phyloP scores from a whole-genome alignment of 768 basidiomycete species.

The Serendipita sp. region DNA sequence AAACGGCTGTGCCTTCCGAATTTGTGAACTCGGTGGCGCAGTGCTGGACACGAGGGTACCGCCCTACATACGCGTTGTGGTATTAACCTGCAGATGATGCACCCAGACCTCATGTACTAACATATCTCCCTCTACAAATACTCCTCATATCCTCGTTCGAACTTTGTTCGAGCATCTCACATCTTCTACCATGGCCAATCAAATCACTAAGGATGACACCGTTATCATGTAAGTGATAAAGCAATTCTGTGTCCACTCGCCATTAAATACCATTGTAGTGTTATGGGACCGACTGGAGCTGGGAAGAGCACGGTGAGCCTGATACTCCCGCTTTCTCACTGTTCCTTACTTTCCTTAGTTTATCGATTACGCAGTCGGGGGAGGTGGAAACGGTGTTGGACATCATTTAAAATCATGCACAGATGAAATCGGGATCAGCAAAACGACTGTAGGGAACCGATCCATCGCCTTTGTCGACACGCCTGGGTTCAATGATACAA shows the following conservation, averaged over 20 bases:
- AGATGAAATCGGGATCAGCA: background rate
- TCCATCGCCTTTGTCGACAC: constrained; percentile 16
- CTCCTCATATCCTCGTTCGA: background rate
- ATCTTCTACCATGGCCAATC: background rate
- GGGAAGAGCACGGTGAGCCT: too few species aligned
- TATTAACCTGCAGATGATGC: background rate
- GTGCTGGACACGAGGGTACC: background rate
- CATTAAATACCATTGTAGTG: background rate
- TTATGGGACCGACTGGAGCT: too few species aligned
- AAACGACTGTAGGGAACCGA: background rate
- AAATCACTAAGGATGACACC: background rate
- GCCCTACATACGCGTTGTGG: background rate
- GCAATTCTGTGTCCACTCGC: too few species aligned
- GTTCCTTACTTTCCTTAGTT: too few species aligned
- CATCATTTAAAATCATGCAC: background rate
- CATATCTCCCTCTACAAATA: background rate
- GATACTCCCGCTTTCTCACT: too few species aligned
- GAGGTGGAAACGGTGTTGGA: background rate
- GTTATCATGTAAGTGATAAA: background rate
- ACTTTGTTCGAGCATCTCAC: background rate
- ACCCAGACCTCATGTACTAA: background rate
- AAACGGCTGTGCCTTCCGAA: too few species aligned
- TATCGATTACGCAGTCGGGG: too few species aligned
- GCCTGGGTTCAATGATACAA: constrained; percentile 17
- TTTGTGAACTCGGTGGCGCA: too few species aligned